Evolutionary conservation across 371 early-diverging fungal species (phyloP).

Genomic region (Lichtheimia ramosa): DNA sequence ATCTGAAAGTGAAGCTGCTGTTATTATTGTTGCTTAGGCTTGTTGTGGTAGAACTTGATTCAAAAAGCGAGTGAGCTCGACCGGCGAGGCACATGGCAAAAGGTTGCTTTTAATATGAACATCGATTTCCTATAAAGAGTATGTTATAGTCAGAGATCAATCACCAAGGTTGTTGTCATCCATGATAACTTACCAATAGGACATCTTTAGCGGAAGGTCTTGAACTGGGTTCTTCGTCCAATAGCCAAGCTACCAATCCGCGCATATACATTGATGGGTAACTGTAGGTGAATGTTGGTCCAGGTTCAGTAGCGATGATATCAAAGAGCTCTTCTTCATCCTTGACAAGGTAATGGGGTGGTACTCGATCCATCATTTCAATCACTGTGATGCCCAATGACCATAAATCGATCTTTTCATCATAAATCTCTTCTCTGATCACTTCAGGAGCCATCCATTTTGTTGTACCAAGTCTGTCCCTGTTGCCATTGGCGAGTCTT

Average conservation of each 20-base stretch:
- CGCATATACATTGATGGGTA: slow-evolving; percentile 56
- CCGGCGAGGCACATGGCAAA: slow-evolving; percentile 31
- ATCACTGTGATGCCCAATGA: slow-evolving; percentile 82
- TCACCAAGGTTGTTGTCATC: too few relatives aligned
- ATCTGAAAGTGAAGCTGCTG: too few relatives aligned
- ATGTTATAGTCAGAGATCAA: too few relatives aligned
- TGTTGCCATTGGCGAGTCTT: slow-evolving; percentile 49
- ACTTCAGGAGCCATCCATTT: slow-evolving; percentile 98
- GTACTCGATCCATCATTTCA: slow-evolving; percentile 57
- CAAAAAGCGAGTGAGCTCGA: slow-evolving; percentile 37
- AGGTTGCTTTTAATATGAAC: slow-evolving; percentile 42
- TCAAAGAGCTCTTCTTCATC: slow-evolving; percentile 48
- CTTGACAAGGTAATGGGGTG: slow-evolving; percentile 51
- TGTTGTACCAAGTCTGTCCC: slow-evolving; percentile 92
- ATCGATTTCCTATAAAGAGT: slow-evolving; percentile 37
- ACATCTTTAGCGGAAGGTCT: slow-evolving; percentile 47
- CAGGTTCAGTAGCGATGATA: slow-evolving; percentile 39
- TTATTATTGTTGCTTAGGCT: background rate
- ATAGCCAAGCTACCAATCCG: slow-evolving; percentile 51
- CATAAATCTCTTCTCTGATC: slow-evolving; percentile 87
- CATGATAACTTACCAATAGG: background rate
- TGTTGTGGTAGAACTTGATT: slow-evolving; percentile 39
- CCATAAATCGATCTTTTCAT: slow-evolving; percentile 95
- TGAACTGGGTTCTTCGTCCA: slow-evolving; percentile 40
- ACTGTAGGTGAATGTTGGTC: slow-evolving; percentile 51